phyloP scores from a whole-genome alignment of 176 grass and related monocot genomes.

The Phoenix roebelenii region DNA sequence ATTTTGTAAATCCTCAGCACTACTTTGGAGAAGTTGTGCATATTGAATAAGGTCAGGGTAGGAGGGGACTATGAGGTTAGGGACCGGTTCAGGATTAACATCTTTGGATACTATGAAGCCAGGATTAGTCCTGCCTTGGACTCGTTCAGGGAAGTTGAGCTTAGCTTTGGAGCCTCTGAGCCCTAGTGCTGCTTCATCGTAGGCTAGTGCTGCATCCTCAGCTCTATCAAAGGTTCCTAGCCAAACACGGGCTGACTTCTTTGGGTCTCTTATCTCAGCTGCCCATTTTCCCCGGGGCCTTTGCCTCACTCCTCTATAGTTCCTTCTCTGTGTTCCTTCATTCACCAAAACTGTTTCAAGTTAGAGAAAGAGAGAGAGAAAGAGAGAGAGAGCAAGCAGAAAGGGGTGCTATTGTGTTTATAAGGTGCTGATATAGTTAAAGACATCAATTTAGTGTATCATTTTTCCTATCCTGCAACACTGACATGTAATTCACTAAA shows the following conservation, averaged over 20 bases:
- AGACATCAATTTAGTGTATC: too few species aligned
- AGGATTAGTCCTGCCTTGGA: not conserved
- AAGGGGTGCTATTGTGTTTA: too few species aligned
- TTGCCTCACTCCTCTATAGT: not conserved
- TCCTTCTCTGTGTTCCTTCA: not conserved
- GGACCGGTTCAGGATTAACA: not conserved
- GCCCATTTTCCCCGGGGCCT: not conserved
- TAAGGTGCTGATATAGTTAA: too few species aligned
- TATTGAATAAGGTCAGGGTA: slow-evolving; percentile 36
- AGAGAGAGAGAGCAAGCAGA: too few species aligned
- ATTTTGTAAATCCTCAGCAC: slow-evolving; percentile 23
- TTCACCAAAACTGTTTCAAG: not conserved
- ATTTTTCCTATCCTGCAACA: too few species aligned
- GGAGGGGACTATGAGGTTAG: not conserved
- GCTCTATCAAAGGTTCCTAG: slow-evolving; percentile 49
- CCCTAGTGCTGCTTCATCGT: slow-evolving; percentile 40
- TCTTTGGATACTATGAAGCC: too few species aligned
- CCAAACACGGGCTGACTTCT: slow-evolving; percentile 40
- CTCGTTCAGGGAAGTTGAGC: slow-evolving; percentile 36
- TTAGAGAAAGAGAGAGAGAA: too few species aligned
- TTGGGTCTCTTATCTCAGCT: slow-evolving; percentile 3
- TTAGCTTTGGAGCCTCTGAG: slow-evolving; percentile 56
- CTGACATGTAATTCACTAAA: too few species aligned
- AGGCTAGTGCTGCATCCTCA: slow-evolving; percentile 40
- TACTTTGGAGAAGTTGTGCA: slow-evolving; percentile 32